phyloP scores from a whole-genome alignment of 805 yeast genomes.

The Ogataea kodamae region DNA sequence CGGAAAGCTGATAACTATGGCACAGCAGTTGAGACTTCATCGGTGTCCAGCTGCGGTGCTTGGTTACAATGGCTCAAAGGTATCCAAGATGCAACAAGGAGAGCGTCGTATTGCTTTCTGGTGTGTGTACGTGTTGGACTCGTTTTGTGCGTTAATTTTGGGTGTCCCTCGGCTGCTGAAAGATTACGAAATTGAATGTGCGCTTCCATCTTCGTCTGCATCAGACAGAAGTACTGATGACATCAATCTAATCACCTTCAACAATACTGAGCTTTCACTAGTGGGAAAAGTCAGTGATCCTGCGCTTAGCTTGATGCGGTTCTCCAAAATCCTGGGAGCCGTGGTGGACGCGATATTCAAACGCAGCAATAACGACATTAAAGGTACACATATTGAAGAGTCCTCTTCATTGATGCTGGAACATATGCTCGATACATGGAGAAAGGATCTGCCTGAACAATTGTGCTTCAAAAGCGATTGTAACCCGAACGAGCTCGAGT shows the following conservation, averaged over 20 bases:
- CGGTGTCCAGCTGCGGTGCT: constrained; percentile 83
- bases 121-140: constrained; percentile 76
- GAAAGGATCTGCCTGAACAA: constrained; percentile 59
- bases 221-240: constrained; percentile 36
- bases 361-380: constrained; percentile 42
- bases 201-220: constrained; percentile 54
- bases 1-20: constrained; percentile 75
- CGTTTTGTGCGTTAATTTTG: constrained; percentile 66
- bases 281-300: constrained; percentile 68
- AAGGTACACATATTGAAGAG: constrained; percentile 29
- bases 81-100: constrained; percentile 70
- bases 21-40: constrained; percentile 80
- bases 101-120: constrained; percentile 81
- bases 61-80: constrained; percentile 59
- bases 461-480: constrained; percentile 59
- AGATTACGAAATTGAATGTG: constrained; percentile 83
- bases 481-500: constrained; percentile 43
- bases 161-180: constrained; percentile 81
- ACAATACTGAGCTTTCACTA: constrained; percentile 54
- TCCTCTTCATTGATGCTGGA: constrained; percentile 42
- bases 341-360: constrained; percentile 69
- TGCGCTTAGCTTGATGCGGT: constrained; percentile 63
- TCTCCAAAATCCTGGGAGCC: constrained; percentile 67
- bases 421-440: constrained; percentile 75
- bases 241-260: constrained; percentile 56